phyloP scores from a whole-genome alignment of 805 yeast genomes.

The Sugiyamaella chiloensis region DNA sequence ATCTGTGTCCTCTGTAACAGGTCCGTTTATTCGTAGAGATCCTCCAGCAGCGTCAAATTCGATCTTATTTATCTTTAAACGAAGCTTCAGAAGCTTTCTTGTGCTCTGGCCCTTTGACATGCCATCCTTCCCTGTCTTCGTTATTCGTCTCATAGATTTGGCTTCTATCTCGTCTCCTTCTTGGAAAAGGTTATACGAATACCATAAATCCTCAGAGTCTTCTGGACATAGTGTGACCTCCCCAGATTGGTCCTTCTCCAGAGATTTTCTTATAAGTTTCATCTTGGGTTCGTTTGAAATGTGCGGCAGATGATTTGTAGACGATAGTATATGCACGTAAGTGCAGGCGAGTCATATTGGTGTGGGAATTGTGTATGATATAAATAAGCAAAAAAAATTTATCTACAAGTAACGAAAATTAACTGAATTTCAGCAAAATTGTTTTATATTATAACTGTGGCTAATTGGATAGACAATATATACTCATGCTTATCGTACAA shows the following conservation, averaged over 20 bases:
- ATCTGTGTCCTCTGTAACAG: constrained; percentile 58
- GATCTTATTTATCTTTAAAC: constrained; percentile 58
- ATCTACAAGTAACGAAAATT: no score
- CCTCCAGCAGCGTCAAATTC: constrained; percentile 80
- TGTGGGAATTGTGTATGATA: no score
- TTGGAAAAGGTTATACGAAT: constrained; percentile 73
- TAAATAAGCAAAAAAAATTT: no score
- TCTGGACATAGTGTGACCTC: constrained; percentile 67
- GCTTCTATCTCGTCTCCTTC: constrained; percentile 72
- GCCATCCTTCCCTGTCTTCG: constrained; percentile 35
- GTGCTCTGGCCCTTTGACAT: constrained; percentile 38
- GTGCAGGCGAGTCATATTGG: no score
- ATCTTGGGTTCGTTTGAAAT: no score
- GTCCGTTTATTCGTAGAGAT: constrained; percentile 76
- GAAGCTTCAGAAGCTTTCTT: constrained; percentile 59
- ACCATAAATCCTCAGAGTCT: constrained; percentile 91
- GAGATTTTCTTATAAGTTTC: constrained; percentile 52
- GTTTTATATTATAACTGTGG: no score
- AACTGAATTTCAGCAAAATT: no score
- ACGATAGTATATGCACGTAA: no score
- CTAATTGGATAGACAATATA: no score
- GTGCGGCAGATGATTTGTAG: no score
- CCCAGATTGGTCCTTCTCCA: constrained; percentile 63
- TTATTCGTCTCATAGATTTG: constrained; percentile 62
- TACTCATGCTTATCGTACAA: constrained; percentile 78